Conservation (phyloP, 257 asterid genomes). For the Salvia rosmarinus region DNA sequence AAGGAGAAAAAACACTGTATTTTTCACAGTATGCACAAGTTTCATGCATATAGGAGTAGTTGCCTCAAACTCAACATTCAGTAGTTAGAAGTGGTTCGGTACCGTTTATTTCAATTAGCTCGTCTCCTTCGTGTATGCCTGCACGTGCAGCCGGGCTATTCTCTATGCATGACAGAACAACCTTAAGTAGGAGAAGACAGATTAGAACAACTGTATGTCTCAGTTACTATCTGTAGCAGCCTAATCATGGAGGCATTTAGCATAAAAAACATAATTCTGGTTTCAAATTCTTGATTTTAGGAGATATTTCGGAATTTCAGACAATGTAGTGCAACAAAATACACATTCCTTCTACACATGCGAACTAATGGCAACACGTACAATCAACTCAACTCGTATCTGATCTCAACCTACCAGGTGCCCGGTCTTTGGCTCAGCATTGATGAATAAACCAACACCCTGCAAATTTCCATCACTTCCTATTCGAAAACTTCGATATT, state of each 20-base stretch:
- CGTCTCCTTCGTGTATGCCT: constrained; percentile 93
- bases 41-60: neutral
- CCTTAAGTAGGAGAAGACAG: constrained; percentile 46
- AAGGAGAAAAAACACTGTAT: neutral
- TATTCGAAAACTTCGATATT: constrained; percentile 84
- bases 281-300: neutral
- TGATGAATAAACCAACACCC: constrained; percentile 90
- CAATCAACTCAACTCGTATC: constrained; percentile 9
- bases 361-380: neutral
- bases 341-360: neutral
- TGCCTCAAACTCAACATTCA: neutral
- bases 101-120: constrained; percentile 88
- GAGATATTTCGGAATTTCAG: neutral
- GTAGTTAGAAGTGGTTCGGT: constrained; percentile 17
- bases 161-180: constrained; percentile 87
- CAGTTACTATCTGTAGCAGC: neutral
- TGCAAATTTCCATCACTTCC: constrained; percentile 96
- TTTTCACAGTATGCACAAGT: neutral
- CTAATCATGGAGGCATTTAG: neutral
- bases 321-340: neutral
- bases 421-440: constrained; percentile 74
- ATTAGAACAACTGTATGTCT: neutral
- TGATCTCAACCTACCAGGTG: constrained; percentile 63
- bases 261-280: too few relatives aligned
- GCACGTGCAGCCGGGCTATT: constrained; percentile 97